Evolutionary conservation across 2,329 filamentous ascomycete species (phyloP), one percentile per base, ranked within the genome.

Genomic region (Penicillium expansum): DNA sequence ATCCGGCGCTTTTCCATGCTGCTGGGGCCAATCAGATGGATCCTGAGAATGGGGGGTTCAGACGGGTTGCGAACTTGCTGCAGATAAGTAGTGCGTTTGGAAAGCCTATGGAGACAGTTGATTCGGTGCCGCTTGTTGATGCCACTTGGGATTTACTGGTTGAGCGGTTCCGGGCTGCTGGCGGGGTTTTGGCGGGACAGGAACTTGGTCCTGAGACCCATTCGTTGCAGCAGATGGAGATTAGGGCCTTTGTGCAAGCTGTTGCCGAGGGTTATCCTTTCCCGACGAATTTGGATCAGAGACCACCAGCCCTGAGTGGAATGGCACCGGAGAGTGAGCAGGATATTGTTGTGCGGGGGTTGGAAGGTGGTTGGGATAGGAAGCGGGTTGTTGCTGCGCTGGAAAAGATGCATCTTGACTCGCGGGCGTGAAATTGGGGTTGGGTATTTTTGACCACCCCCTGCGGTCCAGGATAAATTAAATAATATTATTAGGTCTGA

Each of bases 1-100:
- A 84, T 55, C 85, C 85, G 0, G 84, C 82, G 1, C 71, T 87
- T 0, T 83, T 86, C 59, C 85, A 88, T 66, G 85, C 84, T 1
- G 85, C 85, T 0, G 85, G 85, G 0, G 78, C 80, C 60, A 88
- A 87, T 63, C 64, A 70, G 16, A 76, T 74, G 1, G 57, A 57
- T 14, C 20, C 52, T 0, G 41, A 29, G 1, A 50, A 52, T 3
- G 66, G 76, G 18, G 48, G 49, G 0, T 72, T 86, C 27, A 69
- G 82, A 24, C 78, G 85, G 1, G 79, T 79, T 30, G 84, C 83
- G n/a, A 87, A 87, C 65, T 69, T 88, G 10, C 62, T 87, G 35
- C 85, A 88, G 69, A 77, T 87, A 30, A 85, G 82, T 60, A 82
- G 80, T 58, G 83, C 84, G 0, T 84, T 87, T 64, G 85, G 84